These are phyloP conservation scores for Kitagawia praeruptora DNA, from an alignment of 129 eudicot genomes.

Conservation along the genomic window DNA sequence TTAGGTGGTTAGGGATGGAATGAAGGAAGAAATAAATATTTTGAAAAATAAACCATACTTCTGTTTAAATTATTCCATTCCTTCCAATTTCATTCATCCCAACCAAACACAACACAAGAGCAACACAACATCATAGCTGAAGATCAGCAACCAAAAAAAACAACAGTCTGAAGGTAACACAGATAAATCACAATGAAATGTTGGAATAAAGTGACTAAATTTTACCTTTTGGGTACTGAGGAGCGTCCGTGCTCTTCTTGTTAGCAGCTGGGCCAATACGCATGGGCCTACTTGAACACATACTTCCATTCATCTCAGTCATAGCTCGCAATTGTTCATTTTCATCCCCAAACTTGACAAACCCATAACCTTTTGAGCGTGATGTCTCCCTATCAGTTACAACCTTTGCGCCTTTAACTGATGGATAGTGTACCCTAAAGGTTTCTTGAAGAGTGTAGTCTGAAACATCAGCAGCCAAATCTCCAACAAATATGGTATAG, in stretches of 20 bases:
- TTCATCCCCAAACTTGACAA: slow-evolving; percentile 91
- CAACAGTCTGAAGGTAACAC: neutral
- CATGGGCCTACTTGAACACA: slow-evolving; percentile 86
- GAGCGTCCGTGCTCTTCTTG: slow-evolving; percentile 49
- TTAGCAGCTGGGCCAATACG: slow-evolving; percentile 91
- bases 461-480: slow-evolving; percentile 84
- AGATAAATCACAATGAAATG: neutral
- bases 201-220: neutral
- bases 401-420: slow-evolving; percentile 88
- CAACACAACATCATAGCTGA: neutral
- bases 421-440: slow-evolving; percentile 66
- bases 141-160: slow-evolving; percentile 2
- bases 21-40: no score
- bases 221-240: slow-evolving; percentile 55
- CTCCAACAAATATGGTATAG: slow-evolving; percentile 82
- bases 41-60: no score
- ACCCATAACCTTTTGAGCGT: slow-evolving; percentile 91
- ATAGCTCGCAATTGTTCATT: slow-evolving; percentile 77
- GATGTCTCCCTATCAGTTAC: slow-evolving; percentile 82
- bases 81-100: no score
- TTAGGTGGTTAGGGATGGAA: no score
- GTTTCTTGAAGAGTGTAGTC: slow-evolving; percentile 87
- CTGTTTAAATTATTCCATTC: no score
- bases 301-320: slow-evolving; percentile 90
- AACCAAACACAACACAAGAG: neutral